A percentile compares a stretch with the other conserved stretches of the same genome.
phyloP scores from a whole-genome alignment of 768 basidiomycete species.

The Termitomyces sp. region DNA sequence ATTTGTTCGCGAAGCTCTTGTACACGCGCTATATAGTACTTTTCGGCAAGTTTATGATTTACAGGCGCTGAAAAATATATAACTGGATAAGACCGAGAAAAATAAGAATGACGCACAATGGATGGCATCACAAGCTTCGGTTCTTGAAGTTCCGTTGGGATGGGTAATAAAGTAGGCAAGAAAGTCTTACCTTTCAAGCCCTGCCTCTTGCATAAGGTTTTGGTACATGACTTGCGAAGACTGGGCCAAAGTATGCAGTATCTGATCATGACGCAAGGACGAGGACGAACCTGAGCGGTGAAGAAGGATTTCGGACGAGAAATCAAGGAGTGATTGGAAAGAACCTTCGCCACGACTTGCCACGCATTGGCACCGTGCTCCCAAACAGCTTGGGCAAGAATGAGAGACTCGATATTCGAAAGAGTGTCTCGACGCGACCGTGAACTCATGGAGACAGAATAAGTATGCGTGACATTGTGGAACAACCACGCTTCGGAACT shows the following conservation, averaged over 20 bases:
- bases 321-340: constrained; percentile 69
- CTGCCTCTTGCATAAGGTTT: constrained; percentile 63
- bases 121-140: constrained; percentile 44
- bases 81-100: background rate
- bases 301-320: constrained; percentile 61
- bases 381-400: constrained; percentile 84
- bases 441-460: constrained; percentile 20
- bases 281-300: constrained; percentile 52
- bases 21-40: constrained; percentile 64
- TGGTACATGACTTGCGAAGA: constrained; percentile 65
- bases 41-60: constrained; percentile 71
- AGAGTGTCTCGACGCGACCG: constrained; percentile 22
- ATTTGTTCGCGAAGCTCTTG: constrained; percentile 71
- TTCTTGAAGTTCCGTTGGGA: constrained; percentile 24
- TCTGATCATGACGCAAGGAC: constrained; percentile 4
- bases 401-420: constrained; percentile 59
- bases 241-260: constrained; percentile 28
- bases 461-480: background rate
- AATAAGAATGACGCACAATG: constrained; percentile 35
- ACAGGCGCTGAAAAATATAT: constrained; percentile 43
- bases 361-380: constrained; percentile 72
- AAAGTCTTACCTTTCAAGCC: constrained; percentile 51
- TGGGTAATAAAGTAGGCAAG: background rate
- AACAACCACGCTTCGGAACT: background rate
- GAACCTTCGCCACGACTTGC: constrained; percentile 57